Percentiles rank a stretch among this genome's conserved stretches.
phyloP scores from a whole-genome alignment of 2,329 filamentous ascomycete genomes.

The Aurifilum marmelostoma region DNA sequence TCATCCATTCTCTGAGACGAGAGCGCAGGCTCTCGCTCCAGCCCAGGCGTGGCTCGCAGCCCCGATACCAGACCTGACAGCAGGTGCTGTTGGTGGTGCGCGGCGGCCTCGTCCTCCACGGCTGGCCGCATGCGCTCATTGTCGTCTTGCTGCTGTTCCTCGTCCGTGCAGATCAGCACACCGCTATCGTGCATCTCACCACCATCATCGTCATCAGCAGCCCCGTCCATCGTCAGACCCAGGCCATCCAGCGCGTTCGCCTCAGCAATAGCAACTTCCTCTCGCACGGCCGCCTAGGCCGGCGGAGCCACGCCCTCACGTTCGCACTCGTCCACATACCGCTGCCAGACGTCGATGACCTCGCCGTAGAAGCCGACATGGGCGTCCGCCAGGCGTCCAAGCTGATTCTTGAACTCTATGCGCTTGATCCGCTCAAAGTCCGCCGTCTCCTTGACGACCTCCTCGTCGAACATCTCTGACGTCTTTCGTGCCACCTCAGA shows the following conservation, averaged over 20 bases:
- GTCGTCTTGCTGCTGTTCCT: neutral
- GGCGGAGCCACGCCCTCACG: slow-evolving; percentile 53
- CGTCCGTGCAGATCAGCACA: neutral
- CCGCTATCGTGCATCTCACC: neutral
- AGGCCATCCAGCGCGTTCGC: neutral
- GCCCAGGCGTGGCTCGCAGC: neutral
- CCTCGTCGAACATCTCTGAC: slow-evolving; percentile 92
- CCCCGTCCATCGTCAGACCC: neutral
- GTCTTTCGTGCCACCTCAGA: slow-evolving; percentile 86
- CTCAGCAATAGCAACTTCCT: slow-evolving; percentile 16
- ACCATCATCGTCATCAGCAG: neutral
- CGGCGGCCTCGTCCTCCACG: too few species aligned
- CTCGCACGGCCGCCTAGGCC: slow-evolving; percentile 22
- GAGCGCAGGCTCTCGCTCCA: neutral
- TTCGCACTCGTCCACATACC: slow-evolving; percentile 88
- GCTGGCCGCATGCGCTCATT: neutral
- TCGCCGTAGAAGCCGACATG: slow-evolving; percentile 86
- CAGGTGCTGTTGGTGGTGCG: too few species aligned
- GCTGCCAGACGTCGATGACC: slow-evolving; percentile 83
- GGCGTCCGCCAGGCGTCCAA: slow-evolving; percentile 80
- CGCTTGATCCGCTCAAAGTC: slow-evolving; percentile 98
- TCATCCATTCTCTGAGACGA: neutral
- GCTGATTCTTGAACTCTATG: slow-evolving; percentile 84
- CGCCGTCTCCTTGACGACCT: slow-evolving; percentile 87
- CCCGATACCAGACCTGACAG: neutral